Percentiles rank a stretch among this genome's conserved stretches.
phyloP scores from a whole-genome alignment of 2,329 filamentous ascomycete genomes.

The Emergomyces orientalis region DNA sequence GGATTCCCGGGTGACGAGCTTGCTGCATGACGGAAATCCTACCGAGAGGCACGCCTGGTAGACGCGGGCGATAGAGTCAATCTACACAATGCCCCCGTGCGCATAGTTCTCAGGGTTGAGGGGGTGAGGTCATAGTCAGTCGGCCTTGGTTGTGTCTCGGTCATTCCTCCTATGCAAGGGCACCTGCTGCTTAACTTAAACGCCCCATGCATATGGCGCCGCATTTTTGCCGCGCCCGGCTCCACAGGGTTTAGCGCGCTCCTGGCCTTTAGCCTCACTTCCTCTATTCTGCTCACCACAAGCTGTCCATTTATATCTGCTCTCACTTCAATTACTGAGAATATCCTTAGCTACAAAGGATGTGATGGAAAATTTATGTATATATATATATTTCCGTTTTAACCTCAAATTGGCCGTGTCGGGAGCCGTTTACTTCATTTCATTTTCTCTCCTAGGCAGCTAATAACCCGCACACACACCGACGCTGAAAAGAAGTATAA shows the following conservation, averaged over 20 bases:
- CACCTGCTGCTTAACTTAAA: constrained; percentile 6
- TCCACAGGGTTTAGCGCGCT: not conserved
- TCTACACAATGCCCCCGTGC: constrained; percentile 4
- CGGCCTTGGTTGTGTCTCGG: not conserved
- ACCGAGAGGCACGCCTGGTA: constrained; percentile 13
- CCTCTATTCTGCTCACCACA: no score
- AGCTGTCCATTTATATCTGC: not conserved
- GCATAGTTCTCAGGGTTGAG: constrained; percentile 26
- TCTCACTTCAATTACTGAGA: no score
- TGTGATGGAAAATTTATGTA: no score
- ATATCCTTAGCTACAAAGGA: no score
- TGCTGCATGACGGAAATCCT: constrained; percentile 31
- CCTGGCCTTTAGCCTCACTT: no score
- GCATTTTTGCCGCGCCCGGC: not conserved
- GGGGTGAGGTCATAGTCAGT: not conserved
- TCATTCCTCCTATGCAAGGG: constrained; percentile 7
- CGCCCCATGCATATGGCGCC: constrained; percentile 7
- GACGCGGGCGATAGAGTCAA: not conserved
- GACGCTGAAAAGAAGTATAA: no score
- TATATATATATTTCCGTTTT: no score
- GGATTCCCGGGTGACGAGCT: constrained; percentile 31
- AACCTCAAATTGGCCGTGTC: no score
- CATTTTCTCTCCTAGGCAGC: no score
- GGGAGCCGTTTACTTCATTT: no score
- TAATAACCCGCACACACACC: no score